phyloP scores from a whole-genome alignment of 2,329 filamentous ascomycete species.

The Penicillium paneum region DNA sequence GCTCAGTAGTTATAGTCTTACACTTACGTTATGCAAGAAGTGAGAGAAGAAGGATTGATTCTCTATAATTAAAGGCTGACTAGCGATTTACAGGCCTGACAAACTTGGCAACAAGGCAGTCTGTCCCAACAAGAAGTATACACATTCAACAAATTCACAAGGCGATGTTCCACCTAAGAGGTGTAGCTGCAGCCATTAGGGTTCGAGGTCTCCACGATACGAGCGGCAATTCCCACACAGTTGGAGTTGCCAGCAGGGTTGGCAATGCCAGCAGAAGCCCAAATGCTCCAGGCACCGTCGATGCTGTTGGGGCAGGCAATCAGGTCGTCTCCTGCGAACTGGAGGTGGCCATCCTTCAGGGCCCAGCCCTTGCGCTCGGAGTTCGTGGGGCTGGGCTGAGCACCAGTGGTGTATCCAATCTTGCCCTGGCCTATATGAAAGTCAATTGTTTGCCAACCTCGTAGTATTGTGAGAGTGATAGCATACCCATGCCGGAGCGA shows the following conservation, averaged over 20 bases:
- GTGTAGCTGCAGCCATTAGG: slow-evolving; percentile 30
- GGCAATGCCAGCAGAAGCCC: slow-evolving; percentile 26
- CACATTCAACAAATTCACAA: not conserved
- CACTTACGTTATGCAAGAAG: not conserved
- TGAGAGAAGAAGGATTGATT: not conserved
- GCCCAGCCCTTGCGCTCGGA: slow-evolving; percentile 50
- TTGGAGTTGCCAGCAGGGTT: slow-evolving; percentile 32
- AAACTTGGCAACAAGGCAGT: not conserved
- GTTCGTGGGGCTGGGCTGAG: slow-evolving; percentile 39
- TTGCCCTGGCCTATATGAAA: slow-evolving; percentile 48
- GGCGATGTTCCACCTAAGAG: slow-evolving; percentile 11
- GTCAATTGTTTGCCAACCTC: not conserved
- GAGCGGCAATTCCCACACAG: slow-evolving; percentile 35
- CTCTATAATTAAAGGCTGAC: not conserved
- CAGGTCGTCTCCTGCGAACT: slow-evolving; percentile 46
- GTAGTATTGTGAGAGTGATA: not conserved
- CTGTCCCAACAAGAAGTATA: not conserved
- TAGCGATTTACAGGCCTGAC: not conserved
- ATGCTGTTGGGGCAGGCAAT: slow-evolving; percentile 53
- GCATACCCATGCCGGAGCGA: slow-evolving; percentile 57
- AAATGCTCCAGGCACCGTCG: slow-evolving; percentile 44
- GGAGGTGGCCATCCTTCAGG: slow-evolving; percentile 47
- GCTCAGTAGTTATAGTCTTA: not conserved
- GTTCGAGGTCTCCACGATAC: slow-evolving; percentile 20
- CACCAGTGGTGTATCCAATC: slow-evolving; percentile 53